phyloP scores from a whole-genome alignment of 208 protist genomes.

The Herpetomonas tarakana region DNA sequence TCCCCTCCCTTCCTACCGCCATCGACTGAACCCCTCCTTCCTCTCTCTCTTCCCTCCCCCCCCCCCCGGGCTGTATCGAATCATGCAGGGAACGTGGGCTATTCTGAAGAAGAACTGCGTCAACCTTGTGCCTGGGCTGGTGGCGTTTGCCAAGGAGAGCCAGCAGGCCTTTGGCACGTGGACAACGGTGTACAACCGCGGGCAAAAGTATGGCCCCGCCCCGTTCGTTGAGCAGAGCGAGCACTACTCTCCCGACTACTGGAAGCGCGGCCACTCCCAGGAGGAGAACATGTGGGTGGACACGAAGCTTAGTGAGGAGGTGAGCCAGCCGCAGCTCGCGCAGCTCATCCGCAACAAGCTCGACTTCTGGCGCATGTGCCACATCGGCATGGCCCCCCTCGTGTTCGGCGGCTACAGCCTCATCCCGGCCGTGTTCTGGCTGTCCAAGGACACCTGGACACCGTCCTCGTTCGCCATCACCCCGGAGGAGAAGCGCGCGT shows the following conservation, averaged over 20 bases:
- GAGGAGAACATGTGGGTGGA: conserved; percentile 93
- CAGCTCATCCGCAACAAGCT: conserved; percentile 81
- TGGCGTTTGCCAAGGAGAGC: conserved; percentile 54
- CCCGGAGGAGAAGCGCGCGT: conserved; percentile 67
- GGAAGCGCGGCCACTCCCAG: conserved; percentile 83
- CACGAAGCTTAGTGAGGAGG: conserved; percentile 80
- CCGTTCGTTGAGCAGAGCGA: conserved; percentile 82
- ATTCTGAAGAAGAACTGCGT: conserved; percentile 78
- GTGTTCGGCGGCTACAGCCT: conserved; percentile 82
- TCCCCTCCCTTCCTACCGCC: background rate
- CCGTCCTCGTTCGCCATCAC: conserved; percentile 68
- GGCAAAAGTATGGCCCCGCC: conserved; percentile 57
- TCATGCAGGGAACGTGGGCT: conserved; percentile 81
- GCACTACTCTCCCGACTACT: conserved; percentile 78
- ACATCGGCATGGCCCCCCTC: conserved; percentile 39
- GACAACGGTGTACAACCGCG: conserved; percentile 82
- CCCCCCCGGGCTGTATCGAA: background rate
- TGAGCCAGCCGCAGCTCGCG: conserved; percentile 81
- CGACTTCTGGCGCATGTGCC: conserved; percentile 83
- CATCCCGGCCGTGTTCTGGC: conserved; percentile 75
- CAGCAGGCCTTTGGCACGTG: conserved; percentile 63
- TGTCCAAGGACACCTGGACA: conserved; percentile 85
- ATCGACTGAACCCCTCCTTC: conserved; percentile 1
- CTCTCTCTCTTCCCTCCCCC: conserved; percentile 7
- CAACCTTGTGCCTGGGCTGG: conserved; percentile 66